phyloP scores from a whole-genome alignment of 352 stramenopile genomes.

The Phytophthora fragariaefolia region DNA sequence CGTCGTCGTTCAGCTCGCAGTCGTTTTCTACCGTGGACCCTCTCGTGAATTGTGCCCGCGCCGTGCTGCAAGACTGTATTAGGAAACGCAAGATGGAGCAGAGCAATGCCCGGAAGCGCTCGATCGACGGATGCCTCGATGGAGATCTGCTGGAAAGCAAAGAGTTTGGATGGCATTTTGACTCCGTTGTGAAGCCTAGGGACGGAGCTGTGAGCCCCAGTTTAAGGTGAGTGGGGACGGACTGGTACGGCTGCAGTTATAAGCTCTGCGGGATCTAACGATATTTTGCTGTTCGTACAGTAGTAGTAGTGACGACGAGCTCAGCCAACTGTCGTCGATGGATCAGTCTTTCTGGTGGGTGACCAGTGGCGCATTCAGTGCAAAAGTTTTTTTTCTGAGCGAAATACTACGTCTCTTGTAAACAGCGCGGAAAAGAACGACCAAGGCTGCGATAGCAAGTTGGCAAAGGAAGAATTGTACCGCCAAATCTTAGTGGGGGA shows the following conservation, averaged over 20 bases:
- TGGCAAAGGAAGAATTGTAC: constrained; percentile 70
- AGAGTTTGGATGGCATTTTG: constrained; percentile 38
- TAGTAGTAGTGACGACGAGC: constrained; percentile 83
- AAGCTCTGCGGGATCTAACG: background rate
- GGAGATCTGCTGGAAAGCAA: constrained; percentile 45
- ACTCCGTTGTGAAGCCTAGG: constrained; percentile 46
- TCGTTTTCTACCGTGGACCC: constrained; percentile 55
- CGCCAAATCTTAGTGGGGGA: constrained; percentile 64
- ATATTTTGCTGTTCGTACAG: constrained; percentile 25
- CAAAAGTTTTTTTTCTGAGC: constrained; percentile 5
- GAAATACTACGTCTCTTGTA: background rate
- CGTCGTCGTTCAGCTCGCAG: constrained; percentile 48
- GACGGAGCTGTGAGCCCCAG: constrained; percentile 50
- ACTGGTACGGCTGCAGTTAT: background rate
- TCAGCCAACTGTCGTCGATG: constrained; percentile 74
- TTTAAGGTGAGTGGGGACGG: constrained; percentile 47
- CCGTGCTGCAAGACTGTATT: constrained; percentile 78
- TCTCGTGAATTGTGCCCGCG: constrained; percentile 64
- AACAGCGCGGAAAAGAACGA: constrained; percentile 50
- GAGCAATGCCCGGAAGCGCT: constrained; percentile 70
- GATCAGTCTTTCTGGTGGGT: constrained; percentile 72
- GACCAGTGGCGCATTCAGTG: background rate
- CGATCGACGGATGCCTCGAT: constrained; percentile 58
- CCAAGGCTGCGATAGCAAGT: constrained; percentile 52
- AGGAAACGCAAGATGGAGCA: constrained; percentile 62